These are phyloP conservation scores for Ustilago xerochloae DNA, from an alignment of 1,284 basidiomycete species.

Conservation along the genomic window DNA sequence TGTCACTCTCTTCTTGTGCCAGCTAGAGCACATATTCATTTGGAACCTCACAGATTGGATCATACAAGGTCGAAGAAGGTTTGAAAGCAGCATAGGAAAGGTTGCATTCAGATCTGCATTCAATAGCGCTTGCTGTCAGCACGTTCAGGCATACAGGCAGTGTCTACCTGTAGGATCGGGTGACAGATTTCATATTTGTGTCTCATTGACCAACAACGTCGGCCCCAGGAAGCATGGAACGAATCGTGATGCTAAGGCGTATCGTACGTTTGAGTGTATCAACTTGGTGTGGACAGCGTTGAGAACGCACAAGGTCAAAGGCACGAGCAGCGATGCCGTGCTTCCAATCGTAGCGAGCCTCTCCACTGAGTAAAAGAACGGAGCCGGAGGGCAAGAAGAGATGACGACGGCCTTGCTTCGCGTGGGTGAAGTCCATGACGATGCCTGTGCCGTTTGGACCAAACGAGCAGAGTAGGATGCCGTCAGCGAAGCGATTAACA, in stretches of 20 bases:
- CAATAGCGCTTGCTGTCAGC: no score
- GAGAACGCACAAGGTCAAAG: slow-evolving; percentile 24
- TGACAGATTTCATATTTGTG: no score
- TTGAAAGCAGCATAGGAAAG: no score
- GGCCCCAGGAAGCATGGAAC: slow-evolving; percentile 51
- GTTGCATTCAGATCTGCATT: no score
- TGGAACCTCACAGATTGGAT: no score
- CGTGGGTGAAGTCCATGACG: slow-evolving; percentile 53
- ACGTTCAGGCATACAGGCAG: no score
- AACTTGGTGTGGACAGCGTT: not conserved
- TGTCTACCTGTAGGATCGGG: no score
- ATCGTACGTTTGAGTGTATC: slow-evolving; percentile 21
- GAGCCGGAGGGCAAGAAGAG: slow-evolving; percentile 69
- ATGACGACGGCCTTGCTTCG: not conserved
- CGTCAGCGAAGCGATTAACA: slow-evolving; percentile 69
- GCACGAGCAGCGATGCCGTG: slow-evolving; percentile 69
- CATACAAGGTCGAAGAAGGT: no score
- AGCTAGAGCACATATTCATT: no score
- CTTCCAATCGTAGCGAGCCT: slow-evolving; percentile 70
- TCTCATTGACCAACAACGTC: slow-evolving; percentile 47
- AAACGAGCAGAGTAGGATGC: slow-evolving; percentile 56
- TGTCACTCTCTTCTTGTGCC: no score
- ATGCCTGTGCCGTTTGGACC: slow-evolving; percentile 37
- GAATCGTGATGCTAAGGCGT: slow-evolving; percentile 54
- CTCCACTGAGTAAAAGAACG: slow-evolving; percentile 68